These are phyloP conservation scores for Puccinia hordei DNA, from an alignment of 1,284 basidiomycete species.

Conservation along the genomic window DNA sequence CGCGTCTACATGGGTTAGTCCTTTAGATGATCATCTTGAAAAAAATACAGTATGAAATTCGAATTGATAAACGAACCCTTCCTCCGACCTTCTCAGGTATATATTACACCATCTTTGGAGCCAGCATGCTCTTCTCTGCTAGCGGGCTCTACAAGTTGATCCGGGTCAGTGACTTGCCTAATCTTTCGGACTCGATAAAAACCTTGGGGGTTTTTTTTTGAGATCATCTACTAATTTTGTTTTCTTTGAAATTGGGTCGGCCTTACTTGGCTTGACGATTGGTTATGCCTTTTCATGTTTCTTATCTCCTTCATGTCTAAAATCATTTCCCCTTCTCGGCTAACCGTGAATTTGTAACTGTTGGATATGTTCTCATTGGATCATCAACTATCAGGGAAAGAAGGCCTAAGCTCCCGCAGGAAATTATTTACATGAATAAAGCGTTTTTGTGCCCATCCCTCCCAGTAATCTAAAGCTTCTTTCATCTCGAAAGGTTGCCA, in stretches of 20 bases:
- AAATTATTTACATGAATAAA: background rate
- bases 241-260: background rate
- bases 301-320: too few relatives aligned
- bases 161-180: slow-evolving; percentile 25
- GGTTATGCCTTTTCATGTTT: too few relatives aligned
- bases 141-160: slow-evolving; percentile 43
- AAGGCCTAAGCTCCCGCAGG: background rate
- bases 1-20: slow-evolving; percentile 55
- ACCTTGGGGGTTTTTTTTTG: background rate
- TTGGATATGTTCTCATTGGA: background rate
- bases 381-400: background rate
- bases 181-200: background rate
- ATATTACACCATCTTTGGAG: slow-evolving; percentile 45
- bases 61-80: background rate
- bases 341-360: too few relatives aligned
- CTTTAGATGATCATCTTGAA: slow-evolving; percentile 19
- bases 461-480: background rate
- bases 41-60: background rate
- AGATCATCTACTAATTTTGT: background rate
- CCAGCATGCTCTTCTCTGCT: slow-evolving; percentile 41
- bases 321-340: too few relatives aligned
- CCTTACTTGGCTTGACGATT: too few relatives aligned
- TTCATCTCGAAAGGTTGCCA: too few relatives aligned
- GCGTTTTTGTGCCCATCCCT: background rate
- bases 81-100: slow-evolving; percentile 11